Base-by-base conservation (phyloP, 1,139 yeast genomes). In the Debaryomyces coudertii region DNA sequence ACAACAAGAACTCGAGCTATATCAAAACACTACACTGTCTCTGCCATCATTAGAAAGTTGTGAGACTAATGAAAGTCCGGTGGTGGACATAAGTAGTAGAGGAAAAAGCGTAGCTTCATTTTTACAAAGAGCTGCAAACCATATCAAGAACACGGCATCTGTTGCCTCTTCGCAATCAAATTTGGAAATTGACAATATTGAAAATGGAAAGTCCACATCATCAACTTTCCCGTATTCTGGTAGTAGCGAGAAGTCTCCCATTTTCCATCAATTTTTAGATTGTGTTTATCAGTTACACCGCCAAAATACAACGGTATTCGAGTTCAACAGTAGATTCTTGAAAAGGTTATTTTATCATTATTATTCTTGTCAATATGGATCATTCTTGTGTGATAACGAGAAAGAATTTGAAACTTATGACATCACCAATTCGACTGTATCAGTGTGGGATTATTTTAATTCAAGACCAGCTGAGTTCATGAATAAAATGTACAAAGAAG, bases 341-440 rank as follows among this genome's bases (percentile, higher is more conserved):
- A 79, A 96, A 55, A 69, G 98, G 42, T 69, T 93, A 44, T 76
- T 90, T 29, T 93, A 93, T 60, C 99, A 93, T 64, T 73, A 87
- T 40, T 90, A 92, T 60, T 88, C 97, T 1, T 90, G 98, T 60
- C 99, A 93, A 62, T 93, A 90, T 63, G 99, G 99, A 2, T 83
- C 96, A 1, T 93, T 93, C 58, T 65, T 95, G 43, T 83, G 80
- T 56, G 87, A 93, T 60, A 77, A 79, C 33, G 97, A 93, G 59
- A 65, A 71, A 41, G 96, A 90, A 51, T 58, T 69, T 24, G 55
- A 58, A 24, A 52, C 58, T 0, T 66, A 73, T 22, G 61, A 72
- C 11, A 67, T 80, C 0, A 62, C 58, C 7, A 60, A 68, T 1
- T 69, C 74, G 12, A 88, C 97, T 0, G 73, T 88, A 16, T 84